A percentile compares a stretch with the other conserved stretches of the same genome.
Conservation (phyloP, 2,329 filamentous ascomycete species). For the Alternaria triticimaculans region DNA sequence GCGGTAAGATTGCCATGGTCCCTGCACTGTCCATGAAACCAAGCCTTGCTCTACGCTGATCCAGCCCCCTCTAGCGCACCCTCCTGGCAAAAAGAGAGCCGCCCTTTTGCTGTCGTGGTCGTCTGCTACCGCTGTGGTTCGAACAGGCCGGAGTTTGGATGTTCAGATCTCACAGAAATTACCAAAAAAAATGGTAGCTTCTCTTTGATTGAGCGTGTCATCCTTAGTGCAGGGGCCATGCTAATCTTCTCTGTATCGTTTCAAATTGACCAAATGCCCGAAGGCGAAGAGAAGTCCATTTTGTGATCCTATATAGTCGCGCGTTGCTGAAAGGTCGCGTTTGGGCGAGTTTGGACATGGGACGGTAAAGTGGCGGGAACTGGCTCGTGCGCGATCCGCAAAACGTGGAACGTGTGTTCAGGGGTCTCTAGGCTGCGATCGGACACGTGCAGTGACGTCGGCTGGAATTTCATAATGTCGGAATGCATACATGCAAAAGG, state of each 20-base stretch:
- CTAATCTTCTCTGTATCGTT: constrained; percentile 50
- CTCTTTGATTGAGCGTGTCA: constrained; percentile 66
- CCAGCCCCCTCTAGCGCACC: not conserved
- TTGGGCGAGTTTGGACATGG: not conserved
- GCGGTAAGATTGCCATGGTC: not conserved
- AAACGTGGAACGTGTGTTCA: not conserved
- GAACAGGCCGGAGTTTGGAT: not conserved
- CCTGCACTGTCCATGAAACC: not conserved
- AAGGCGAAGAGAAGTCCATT: constrained; percentile 11
- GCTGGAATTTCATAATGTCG: not conserved
- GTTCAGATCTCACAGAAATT: not conserved
- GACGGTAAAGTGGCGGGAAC: not conserved
- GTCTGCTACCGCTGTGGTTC: not conserved
- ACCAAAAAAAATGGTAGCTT: constrained; percentile 45
- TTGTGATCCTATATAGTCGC: accelerated
- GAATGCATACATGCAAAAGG: not conserved
- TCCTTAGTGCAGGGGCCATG: constrained; percentile 81
- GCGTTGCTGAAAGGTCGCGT: not conserved
- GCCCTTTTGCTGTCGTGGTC: not conserved
- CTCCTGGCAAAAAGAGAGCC: not conserved
- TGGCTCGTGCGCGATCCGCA: not conserved
- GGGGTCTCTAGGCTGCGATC: not conserved
- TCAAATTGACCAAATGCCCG: constrained; percentile 37
- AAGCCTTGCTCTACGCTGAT: not conserved
- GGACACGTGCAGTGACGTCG: not conserved